Evolutionary conservation across 331 rosid genomes (phyloP).

Genomic region (Stylosanthes scabra): DNA sequence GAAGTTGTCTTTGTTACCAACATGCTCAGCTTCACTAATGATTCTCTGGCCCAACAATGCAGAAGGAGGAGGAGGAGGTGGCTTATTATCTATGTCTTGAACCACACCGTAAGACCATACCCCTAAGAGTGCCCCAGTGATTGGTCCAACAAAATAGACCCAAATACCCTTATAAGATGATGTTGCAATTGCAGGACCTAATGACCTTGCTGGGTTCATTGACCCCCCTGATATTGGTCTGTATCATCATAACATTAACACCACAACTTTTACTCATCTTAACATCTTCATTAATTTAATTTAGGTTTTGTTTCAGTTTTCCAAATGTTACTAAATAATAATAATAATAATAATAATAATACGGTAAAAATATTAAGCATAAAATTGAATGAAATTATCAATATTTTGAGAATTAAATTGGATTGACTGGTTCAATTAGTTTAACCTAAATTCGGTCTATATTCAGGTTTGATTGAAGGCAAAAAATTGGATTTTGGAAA

Average conservation of each 20-base stretch:
- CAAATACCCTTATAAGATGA: conserved; percentile 66
- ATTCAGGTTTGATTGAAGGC: too few species aligned
- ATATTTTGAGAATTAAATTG: too few species aligned
- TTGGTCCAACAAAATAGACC: conserved; percentile 76
- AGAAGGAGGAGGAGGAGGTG: conserved; percentile 34
- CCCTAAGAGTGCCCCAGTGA: conserved; percentile 69
- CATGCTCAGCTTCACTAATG: conserved; percentile 32
- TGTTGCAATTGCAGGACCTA: conserved; percentile 83
- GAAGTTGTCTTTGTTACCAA: conserved; percentile 4
- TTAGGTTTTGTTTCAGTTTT: too few species aligned
- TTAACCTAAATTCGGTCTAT: too few species aligned
- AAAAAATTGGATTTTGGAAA: too few species aligned
- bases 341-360: too few species aligned
- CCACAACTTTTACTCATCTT: conserved; percentile 14
- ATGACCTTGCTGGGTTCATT: conserved; percentile 90
- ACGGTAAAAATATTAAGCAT: too few species aligned
- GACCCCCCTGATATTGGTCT: conserved; percentile 97
- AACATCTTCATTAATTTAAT: too few species aligned
- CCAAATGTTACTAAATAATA: too few species aligned
- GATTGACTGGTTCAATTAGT: too few species aligned
- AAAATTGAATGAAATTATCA: too few species aligned
- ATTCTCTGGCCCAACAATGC: conserved; percentile 39
- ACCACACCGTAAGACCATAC: conserved; percentile 68
- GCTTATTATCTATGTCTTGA: conserved; percentile 46
- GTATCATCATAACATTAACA: conserved; percentile 22